Evolutionary conservation across 352 stramenopile species (phyloP), one percentile per base, ranked within the genome.

Genomic region (Globisporangium cederbergense): DNA sequence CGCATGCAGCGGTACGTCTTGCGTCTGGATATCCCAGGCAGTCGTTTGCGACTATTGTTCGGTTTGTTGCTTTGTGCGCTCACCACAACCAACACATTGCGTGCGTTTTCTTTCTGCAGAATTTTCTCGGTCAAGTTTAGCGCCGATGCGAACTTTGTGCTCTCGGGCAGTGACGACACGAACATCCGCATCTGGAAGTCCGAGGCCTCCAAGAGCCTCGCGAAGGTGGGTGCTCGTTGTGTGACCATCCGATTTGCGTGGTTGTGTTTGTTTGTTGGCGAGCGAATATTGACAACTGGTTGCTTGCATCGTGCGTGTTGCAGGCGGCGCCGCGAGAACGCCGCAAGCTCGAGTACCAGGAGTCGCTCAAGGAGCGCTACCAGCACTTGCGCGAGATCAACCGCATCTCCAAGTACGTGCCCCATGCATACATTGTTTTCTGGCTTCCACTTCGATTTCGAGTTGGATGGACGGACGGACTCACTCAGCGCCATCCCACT

Each of bases 131-230:
- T 93, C 72, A 89, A 92, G 73, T 93, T 95, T 60, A 95, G 83
- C 50, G 84, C 86, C 67, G 86, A 95, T 66, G 60, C 86, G 60
- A 98, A 97, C 69, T 99, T 98, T 73, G 90, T 99, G 51, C 74
- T 99, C 10, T 99, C 93, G 14, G 98, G 98, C 57, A 98, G 90
- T 81, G 98, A 99, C 75, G 98, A 99, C 81, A 99, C 96, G 34
- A 99, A 99, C 76, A 82, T 99, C 38, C 89, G 98, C 56, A 95
- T 99, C 62, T 99, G 98, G 98, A 99, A 99, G 77, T 89, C 97
- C 2, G 76, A 97, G 45, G 93, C 96, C 3, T 97, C 89, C 63
- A 96, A 98, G 76, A 96, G 96, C 70, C 77, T 99, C 56, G 96
- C 93, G 55, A 97, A 97, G 77, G 75, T 96, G 56, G 77, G 79